Conservation (phyloP, 108 stramenopile species). For the Discostella pseudostelligera region DNA sequence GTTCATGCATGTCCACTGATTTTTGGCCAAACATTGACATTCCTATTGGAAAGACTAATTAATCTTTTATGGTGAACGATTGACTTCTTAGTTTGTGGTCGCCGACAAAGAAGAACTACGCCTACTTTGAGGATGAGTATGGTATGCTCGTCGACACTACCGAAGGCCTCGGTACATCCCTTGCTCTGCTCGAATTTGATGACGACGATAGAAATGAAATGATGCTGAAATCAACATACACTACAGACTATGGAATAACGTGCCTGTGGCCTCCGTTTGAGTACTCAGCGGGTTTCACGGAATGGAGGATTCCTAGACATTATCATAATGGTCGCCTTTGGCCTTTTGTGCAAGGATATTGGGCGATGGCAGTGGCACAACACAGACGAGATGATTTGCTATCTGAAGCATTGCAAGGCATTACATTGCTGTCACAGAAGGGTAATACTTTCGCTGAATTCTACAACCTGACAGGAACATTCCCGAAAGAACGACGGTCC, state of each 20-base stretch:
- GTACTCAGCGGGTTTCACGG: conserved; percentile 3
- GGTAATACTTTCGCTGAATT: conserved; percentile 47
- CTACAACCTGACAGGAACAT: conserved; percentile 34
- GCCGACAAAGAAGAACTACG: conserved; percentile 23
- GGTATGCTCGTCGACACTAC: conserved; percentile 5
- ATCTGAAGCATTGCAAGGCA: conserved; percentile 5
- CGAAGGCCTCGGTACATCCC: conserved; percentile 32
- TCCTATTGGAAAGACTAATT: background rate
- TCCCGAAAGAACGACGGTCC: conserved; percentile 18
- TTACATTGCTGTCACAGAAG: conserved; percentile 19
- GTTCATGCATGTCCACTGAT: background rate
- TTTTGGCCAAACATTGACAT: conserved; percentile 1
- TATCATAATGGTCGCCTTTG: conserved; percentile 51
- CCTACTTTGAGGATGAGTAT: conserved; percentile 38
- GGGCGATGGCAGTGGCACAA: conserved; percentile 41
- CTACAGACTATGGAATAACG: conserved; percentile 27
- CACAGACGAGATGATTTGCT: conserved; percentile 28
- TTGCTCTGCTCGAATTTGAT: conserved; percentile 39
- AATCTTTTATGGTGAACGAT: background rate
- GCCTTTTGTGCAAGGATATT: conserved; percentile 52
- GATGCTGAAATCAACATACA: conserved; percentile 19
- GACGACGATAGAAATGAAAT: conserved; percentile 16
- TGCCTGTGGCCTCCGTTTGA: conserved; percentile 48
- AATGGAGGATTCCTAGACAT: conserved; percentile 8
- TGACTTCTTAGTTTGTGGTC: conserved; percentile 28